Evolutionary conservation across 176 grass and related monocot species (phyloP).

Genomic region (Phyllostachys edulis): DNA sequence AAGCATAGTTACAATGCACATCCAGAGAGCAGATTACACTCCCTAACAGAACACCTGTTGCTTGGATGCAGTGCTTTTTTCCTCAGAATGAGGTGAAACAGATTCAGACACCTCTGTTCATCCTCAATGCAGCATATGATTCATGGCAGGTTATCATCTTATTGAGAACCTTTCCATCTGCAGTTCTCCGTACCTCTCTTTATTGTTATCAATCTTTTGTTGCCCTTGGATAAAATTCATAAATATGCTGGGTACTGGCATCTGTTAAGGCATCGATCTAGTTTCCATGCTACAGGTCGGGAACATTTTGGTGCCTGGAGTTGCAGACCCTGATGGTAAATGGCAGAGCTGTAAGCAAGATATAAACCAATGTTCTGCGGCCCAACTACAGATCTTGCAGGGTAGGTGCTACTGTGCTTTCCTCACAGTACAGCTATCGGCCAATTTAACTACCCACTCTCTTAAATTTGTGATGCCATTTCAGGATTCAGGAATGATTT

Average conservation of each 20-base stretch:
- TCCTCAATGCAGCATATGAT: conserved; percentile 80
- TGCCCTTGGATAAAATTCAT: not conserved
- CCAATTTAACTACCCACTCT: not conserved
- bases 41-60: conserved; percentile 21
- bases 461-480: not conserved
- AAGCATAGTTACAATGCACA: not conserved
- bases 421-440: not conserved
- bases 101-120: conserved; percentile 60
- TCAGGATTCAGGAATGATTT: conserved; percentile 72
- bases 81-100: conserved; percentile 56
- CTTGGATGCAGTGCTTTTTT: conserved; percentile 66
- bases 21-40: not conserved
- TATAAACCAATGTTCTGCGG: conserved; percentile 51
- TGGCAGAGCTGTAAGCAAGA: conserved; percentile 66
- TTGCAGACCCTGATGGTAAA: conserved; percentile 46
- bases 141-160: conserved; percentile 66
- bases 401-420: conserved; percentile 32
- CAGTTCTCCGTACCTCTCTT: not conserved
- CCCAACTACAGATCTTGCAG: conserved; percentile 57
- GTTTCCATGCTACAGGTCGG: conserved; percentile 45
- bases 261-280: not conserved
- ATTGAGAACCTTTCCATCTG: not conserved
- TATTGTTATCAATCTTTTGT: not conserved
- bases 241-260: not conserved
- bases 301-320: conserved; percentile 68